Evolutionary conservation across 345 rosid species (phyloP), one percentile per base, ranked within the genome.

Genomic region (Diplotaxis tenuifolia): DNA sequence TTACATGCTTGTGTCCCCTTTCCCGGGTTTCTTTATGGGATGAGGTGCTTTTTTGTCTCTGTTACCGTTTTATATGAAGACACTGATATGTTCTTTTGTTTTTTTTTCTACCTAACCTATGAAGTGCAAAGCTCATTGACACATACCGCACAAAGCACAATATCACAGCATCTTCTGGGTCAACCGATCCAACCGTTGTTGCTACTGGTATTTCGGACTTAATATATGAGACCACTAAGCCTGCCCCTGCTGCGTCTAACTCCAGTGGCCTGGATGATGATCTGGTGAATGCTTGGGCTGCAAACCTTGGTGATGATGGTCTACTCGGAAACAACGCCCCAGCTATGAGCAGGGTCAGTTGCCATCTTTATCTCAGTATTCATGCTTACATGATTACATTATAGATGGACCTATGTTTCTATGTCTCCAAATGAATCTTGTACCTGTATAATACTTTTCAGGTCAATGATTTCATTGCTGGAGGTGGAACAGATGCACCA

Each of bases 401-500:
- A 42, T 42, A 42, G 53, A 25, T 9, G 58, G 50, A n/a, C 56
- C 34, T 9, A 63, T 7, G 27, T 47, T 27, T 22, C 40, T 32
- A 18, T 62, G 11, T 23, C 68, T 62, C 36, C 21, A 64, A 23
- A 20, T 62, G 53, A 59, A 70, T 68, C n/a, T 75, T 42, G 55
- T 28, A 62, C 72, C 74, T 73, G 31, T 71, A 32, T 55, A 25
- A 15, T 73, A 66, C 55, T 49, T 82, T 66, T 68, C 77, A 95
- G 99, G 98, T 96, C 77, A 90, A 96, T 31, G 99, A 96, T 72
- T 92, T 92, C 83, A 86, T 96, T 50, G 84, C 97, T 68, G 98
- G 99, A 77, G 94, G 89, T 49, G 97, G 99, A 79, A 92, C 99
- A 19, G 99, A 96, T 83, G 98, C 99, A 65, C 99, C 99, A 6